Evolutionary conservation across 768 basidiomycete genomes (phyloP).

Genomic region (Lepiota brunneoincarnata): DNA sequence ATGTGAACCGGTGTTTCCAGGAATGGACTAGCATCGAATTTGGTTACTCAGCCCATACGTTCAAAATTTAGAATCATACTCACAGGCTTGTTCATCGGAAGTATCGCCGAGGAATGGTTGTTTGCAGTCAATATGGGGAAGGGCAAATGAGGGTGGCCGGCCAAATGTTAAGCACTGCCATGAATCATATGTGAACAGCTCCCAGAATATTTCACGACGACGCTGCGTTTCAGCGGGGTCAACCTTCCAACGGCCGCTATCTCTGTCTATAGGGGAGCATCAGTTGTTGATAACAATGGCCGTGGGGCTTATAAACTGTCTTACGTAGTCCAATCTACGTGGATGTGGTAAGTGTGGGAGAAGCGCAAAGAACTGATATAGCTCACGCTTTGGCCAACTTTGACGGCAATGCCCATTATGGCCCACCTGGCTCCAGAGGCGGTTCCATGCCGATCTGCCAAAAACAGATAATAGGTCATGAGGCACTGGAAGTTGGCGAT

Average conservation of each 20-base stretch:
- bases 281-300: slow-evolving; percentile 4
- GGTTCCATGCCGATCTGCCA: slow-evolving; percentile 66
- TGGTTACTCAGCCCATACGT: background rate
- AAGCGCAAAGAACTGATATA: slow-evolving; percentile 16
- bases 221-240: slow-evolving; percentile 56
- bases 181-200: slow-evolving; percentile 52
- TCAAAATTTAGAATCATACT: slow-evolving; percentile 20
- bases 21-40: slow-evolving; percentile 43
- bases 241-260: slow-evolving; percentile 66
- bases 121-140: slow-evolving; percentile 66
- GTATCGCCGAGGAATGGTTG: slow-evolving; percentile 50
- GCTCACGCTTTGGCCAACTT: slow-evolving; percentile 68
- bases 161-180: slow-evolving; percentile 69
- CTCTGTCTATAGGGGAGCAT: slow-evolving; percentile 47
- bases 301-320: slow-evolving; percentile 20
- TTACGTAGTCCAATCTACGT: slow-evolving; percentile 67
- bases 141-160: slow-evolving; percentile 65
- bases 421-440: slow-evolving; percentile 65
- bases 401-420: slow-evolving; percentile 67
- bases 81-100: slow-evolving; percentile 59
- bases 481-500: slow-evolving; percentile 41
- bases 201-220: slow-evolving; percentile 71
- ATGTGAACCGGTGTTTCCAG: slow-evolving; percentile 69
- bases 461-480: slow-evolving; percentile 70
- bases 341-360: slow-evolving; percentile 11